Evolutionary conservation across 352 stramenopile genomes (phyloP), one percentile per base, ranked within the genome.

Genomic region (Globisporangium okanoganense): DNA sequence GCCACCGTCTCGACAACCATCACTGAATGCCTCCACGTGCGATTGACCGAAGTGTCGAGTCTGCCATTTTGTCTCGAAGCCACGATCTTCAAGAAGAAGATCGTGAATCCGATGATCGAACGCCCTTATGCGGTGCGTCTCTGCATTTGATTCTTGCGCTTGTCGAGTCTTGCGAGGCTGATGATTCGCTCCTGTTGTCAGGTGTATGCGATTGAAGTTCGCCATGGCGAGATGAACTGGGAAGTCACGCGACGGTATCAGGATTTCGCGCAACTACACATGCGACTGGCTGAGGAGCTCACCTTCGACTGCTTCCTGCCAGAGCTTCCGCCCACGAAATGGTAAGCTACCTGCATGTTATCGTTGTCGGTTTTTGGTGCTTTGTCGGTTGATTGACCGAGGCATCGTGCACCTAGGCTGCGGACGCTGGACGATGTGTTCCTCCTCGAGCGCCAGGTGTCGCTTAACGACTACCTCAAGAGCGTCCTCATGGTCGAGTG

Each of bases 391-490:
- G 16, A 38, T 3, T n/a, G 10, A 7, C 27, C 44, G n/a, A 33
- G n/a, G 6, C 5, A 9, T 55, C 3, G 2, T 44, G 6, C 24
- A 9, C 3, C 20, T 41, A 86, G 74, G 76, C 45, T 83, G 2
- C 44, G 69, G 2, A 35, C 44, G 2, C 64, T 83, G 31, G 63
- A 84, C 18, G 67, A 71, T 7, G 58, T 48, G 18, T 87, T 87
- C 57, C 58, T 87, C 8, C 54, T 74, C 12, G 57, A 67, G 18
- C 64, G 80, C 2, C 68, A 70, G 29, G 16, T 62, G 16, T 51
- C 44, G n/a, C 76, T 90, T n/a, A 65, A 73, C 40, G 66, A 71
- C 29, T 90, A 87, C 53, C 40, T 90, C 18, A 68, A 73, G 22
- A 56, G 72, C 3, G 24, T 88, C 9, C 61, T 84, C 35, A 65